Conservation (phyloP, 1,139 yeast species). For the Candida sanyaensis region DNA sequence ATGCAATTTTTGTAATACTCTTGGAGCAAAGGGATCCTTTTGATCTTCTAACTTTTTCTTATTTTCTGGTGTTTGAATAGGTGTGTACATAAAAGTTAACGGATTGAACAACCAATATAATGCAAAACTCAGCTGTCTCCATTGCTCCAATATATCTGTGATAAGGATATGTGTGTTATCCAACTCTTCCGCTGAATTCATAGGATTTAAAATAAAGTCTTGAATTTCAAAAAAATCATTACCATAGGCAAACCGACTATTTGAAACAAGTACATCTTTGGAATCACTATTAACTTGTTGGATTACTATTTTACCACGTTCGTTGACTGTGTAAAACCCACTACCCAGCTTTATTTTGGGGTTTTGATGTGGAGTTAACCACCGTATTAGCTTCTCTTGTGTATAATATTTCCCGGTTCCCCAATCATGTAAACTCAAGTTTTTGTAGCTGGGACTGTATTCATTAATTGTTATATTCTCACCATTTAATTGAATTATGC, state of each 20-base stretch:
- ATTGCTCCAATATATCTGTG: conserved; percentile 32
- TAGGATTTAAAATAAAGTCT: conserved; percentile 37
- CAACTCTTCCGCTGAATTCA: conserved; percentile 26
- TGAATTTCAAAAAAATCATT: conserved; percentile 35
- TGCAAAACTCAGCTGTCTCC: conserved; percentile 46
- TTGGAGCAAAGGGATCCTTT: conserved; percentile 5
- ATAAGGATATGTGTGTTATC: conserved; percentile 34
- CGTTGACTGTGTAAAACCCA: conserved; percentile 34
- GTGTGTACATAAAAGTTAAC: conserved; percentile 20
- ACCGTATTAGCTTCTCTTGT: conserved; percentile 20
- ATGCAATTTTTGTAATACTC: conserved; percentile 31
- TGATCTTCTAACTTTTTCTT: conserved; percentile 7
- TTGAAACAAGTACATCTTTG: conserved; percentile 21
- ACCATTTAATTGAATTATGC: conserved; percentile 24
- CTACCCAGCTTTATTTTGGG: conserved; percentile 23
- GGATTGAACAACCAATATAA: conserved; percentile 40
- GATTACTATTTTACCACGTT: conserved; percentile 19
- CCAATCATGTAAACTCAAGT: conserved; percentile 31
- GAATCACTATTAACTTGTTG: conserved; percentile 23
- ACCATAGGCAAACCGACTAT: conserved; percentile 30
- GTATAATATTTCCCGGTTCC: conserved; percentile 27
- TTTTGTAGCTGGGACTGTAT: conserved; percentile 27
- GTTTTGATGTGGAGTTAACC: conserved; percentile 35
- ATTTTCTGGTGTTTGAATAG: conserved; percentile 25
- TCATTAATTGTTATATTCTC: conserved; percentile 34